These are phyloP conservation scores for Emmonsiellopsis sp. DNA, from an alignment of 2,329 filamentous ascomycete species.

Conservation along the genomic window DNA sequence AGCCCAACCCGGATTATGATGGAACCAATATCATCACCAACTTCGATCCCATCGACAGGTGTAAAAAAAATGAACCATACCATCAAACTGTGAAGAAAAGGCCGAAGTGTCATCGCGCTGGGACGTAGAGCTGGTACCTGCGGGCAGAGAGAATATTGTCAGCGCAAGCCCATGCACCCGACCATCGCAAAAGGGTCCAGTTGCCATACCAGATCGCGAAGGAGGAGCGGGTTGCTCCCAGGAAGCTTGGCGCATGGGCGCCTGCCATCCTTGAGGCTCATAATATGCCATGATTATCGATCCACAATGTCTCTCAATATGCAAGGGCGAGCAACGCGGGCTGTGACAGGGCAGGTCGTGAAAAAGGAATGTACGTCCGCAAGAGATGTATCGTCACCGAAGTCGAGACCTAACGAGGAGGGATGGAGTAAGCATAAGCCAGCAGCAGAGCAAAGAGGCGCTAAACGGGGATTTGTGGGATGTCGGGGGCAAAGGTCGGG, in stretches of 20 bases:
- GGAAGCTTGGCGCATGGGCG: constrained; percentile 53
- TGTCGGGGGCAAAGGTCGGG: not conserved
- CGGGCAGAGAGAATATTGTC: constrained; percentile 10
- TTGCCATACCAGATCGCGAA: constrained; percentile 57
- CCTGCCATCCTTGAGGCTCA: constrained; percentile 57
- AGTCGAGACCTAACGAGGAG: not conserved
- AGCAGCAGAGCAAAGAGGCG: constrained; percentile 14
- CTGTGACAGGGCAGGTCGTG: not conserved
- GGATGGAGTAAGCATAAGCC: not conserved
- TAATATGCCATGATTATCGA: constrained; percentile 55
- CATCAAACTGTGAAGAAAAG: constrained; percentile 82
- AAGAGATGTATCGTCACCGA: not conserved
- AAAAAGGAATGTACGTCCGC: not conserved
- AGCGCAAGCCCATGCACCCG: not conserved
- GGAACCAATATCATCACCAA: not conserved
- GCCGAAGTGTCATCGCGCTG: constrained; percentile 66
- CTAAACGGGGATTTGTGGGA: not conserved
- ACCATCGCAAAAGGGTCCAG: not conserved
- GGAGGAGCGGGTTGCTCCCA: constrained; percentile 68
- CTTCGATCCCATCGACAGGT: not conserved
- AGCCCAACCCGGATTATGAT: constrained; percentile 4
- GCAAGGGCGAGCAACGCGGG: not conserved
- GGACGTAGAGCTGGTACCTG: constrained; percentile 67
- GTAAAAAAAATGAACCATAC: constrained; percentile 44
- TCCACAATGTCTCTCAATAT: not conserved